These are phyloP conservation scores for Candida qinlingensis DNA, from an alignment of 805 yeast species.

Conservation along the genomic window DNA sequence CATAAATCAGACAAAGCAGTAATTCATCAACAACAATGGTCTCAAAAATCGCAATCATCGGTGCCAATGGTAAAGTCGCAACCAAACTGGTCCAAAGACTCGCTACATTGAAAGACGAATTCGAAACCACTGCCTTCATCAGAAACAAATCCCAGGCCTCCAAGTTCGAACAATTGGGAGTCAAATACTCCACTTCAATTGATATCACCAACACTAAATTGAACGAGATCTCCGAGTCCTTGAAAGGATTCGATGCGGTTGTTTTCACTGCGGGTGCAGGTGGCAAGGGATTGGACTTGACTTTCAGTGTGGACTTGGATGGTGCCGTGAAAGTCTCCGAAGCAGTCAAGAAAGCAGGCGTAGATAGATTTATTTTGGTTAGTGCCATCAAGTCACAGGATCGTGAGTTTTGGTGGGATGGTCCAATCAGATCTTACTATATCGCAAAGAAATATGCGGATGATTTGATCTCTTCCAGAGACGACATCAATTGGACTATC, in stretches of 20 bases:
- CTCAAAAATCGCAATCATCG: slow-evolving; percentile 41
- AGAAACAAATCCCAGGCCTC: slow-evolving; percentile 41
- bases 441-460: slow-evolving; percentile 63
- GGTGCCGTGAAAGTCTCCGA: slow-evolving; percentile 55
- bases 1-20: not conserved
- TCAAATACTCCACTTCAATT: slow-evolving; percentile 32
- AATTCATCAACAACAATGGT: slow-evolving; percentile 6
- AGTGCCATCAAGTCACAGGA: slow-evolving; percentile 54
- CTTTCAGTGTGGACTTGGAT: slow-evolving; percentile 54
- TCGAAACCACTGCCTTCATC: slow-evolving; percentile 38
- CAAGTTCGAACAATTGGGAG: slow-evolving; percentile 33
- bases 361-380: slow-evolving; percentile 44
- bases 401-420: slow-evolving; percentile 38
- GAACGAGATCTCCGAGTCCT: slow-evolving; percentile 29
- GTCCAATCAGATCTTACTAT: slow-evolving; percentile 42
- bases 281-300: slow-evolving; percentile 42
- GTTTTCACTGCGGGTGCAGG: slow-evolving; percentile 62
- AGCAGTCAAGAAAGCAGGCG: slow-evolving; percentile 41
- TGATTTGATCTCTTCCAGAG: slow-evolving; percentile 32
- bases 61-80: slow-evolving; percentile 63
- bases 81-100: slow-evolving; percentile 36
- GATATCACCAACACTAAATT: slow-evolving; percentile 34
- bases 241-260: slow-evolving; percentile 48
- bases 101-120: slow-evolving; percentile 25
- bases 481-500: slow-evolving; percentile 45